These are phyloP conservation scores for Medicago lupulina DNA, from an alignment of 306 rosid species.

Conservation along the genomic window DNA sequence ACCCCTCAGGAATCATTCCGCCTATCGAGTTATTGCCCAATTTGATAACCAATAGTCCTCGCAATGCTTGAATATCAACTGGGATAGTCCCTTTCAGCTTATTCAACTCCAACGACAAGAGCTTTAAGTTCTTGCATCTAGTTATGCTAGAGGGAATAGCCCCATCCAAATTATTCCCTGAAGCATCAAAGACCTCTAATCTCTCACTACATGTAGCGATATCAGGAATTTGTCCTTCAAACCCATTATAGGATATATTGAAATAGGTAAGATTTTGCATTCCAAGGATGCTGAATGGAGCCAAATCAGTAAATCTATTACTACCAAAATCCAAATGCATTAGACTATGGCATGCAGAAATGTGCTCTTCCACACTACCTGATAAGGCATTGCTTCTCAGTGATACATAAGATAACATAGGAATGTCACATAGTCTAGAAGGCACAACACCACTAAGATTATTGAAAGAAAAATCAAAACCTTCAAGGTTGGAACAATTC, in stretches of 20 bases:
- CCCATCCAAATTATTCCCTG: conserved; percentile 80
- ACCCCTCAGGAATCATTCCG: conserved; percentile 68
- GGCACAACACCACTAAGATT: conserved; percentile 81
- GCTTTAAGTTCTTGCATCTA: conserved; percentile 70
- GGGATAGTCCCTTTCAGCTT: conserved; percentile 77
- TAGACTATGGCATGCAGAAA: conserved; percentile 72
- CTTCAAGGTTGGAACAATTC: conserved; percentile 84
- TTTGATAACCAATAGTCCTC: conserved; percentile 67
- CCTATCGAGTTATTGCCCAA: conserved; percentile 76
- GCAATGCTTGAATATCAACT: conserved; percentile 54
- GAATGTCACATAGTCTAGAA: conserved; percentile 65
- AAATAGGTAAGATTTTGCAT: conserved; percentile 68
- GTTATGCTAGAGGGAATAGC: conserved; percentile 79
- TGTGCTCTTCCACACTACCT: conserved; percentile 61
- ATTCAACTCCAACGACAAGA: conserved; percentile 77
- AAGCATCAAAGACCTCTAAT: conserved; percentile 80
- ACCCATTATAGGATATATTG: conserved; percentile 71
- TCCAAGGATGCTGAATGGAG: conserved; percentile 74
- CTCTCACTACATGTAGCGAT: conserved; percentile 65
- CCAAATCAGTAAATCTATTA: conserved; percentile 68
- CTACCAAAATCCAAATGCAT: conserved; percentile 75
- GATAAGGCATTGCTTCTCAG: conserved; percentile 77
- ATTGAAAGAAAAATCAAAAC: conserved; percentile 93
- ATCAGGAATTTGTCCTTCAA: conserved; percentile 73
- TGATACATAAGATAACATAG: conserved; percentile 69